Conservation (phyloP, 305 asterid genomes). For the Fraxinus velutina region DNA sequence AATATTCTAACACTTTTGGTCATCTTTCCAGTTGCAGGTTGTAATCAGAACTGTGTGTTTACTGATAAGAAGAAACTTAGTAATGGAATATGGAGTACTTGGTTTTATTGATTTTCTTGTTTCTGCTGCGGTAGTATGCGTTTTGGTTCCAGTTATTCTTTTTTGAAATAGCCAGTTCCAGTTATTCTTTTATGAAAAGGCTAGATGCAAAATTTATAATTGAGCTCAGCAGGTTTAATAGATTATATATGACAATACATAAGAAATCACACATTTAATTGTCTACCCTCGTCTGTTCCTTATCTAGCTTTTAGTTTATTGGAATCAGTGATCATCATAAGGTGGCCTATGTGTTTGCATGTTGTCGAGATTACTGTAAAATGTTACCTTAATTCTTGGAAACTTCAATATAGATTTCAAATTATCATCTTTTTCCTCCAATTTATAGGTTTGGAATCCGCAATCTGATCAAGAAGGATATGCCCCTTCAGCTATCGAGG, state of each 20-base stretch:
- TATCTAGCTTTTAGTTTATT: background rate
- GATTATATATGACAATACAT: background rate
- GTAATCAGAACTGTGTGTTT: background rate
- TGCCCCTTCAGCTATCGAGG: conserved; percentile 87
- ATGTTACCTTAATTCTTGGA: background rate
- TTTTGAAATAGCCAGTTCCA: background rate
- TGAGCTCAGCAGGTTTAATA: background rate
- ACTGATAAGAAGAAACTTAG: background rate
- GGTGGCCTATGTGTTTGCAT: background rate
- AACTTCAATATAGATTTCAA: background rate
- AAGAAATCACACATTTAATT: background rate
- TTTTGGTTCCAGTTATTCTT: background rate
- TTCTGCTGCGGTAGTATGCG: background rate
- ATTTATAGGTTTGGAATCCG: conserved; percentile 75
- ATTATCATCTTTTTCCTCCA: background rate
- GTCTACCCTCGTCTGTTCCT: background rate
- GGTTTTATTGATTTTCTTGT: background rate
- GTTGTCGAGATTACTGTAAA: background rate
- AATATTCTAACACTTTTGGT: too few species aligned
- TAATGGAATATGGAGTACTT: background rate
- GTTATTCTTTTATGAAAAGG: background rate
- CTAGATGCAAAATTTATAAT: background rate
- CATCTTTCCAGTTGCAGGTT: background rate
- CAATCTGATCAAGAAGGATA: conserved; percentile 72
- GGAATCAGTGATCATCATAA: background rate